Evolutionary conservation across 768 basidiomycete genomes (phyloP), one percentile per base, ranked within the genome.

Genomic region (Suillus brevipes): DNA sequence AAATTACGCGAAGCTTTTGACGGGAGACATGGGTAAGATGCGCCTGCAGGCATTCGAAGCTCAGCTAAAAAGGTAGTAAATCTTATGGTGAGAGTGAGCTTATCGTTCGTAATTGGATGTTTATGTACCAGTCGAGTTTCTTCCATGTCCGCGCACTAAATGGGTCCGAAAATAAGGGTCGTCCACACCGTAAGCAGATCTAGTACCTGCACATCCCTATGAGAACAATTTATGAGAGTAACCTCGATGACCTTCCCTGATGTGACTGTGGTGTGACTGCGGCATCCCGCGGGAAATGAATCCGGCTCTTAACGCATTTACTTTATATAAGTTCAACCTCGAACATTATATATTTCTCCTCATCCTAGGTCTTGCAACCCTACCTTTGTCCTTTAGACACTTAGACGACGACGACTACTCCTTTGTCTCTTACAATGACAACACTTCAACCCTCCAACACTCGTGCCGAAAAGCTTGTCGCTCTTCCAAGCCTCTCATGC

Each of bases 401-500:
- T 28, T 3, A 1, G 3, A 2, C 28, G 3, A 1, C 28, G 3
- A 2, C 28, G 3, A 1, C 28, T 28, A 28, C 28, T 57, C 60
- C 49, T 62, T 71, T 71, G 52, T 73, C 69, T 63, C n/a, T 50
- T 62, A 71, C 70, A 65, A 83, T 83, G 78, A 75, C 80, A 49
- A 72, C 74, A 58, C 68, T 67, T 68, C 69, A 71, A 69, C 71
- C 76, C 61, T 75, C 80, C 65, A 81, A 63, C 9, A 43, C 64
- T 57, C 76, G 79, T 18, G 83, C 84, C 67, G 76, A 85, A 65
- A 83, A 81, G 74, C 53, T 92, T 70, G 81, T 90, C 77, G 81
- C 91, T 16, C 86, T 89, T 68, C 91, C 91, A n/a, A 87, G 85
- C 70, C 79, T 92, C 55, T 87, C 91, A 34, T 86, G 82, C 45